phyloP scores from a whole-genome alignment of 495 filamentous ascomycete species.

The Podospora appendiculata region DNA sequence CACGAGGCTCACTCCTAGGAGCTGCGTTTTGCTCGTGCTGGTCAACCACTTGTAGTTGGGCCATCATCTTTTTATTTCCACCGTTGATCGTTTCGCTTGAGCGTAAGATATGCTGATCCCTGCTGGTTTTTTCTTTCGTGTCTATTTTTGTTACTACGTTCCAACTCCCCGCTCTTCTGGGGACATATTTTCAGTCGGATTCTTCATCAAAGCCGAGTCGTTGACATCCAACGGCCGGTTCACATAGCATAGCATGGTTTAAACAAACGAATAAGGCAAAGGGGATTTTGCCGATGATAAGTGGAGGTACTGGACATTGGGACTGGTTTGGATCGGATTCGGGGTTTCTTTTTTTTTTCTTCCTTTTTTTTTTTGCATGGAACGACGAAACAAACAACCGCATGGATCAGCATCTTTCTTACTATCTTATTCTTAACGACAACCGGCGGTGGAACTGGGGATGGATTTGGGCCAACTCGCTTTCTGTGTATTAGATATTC shows the following conservation, averaged over 20 bases:
- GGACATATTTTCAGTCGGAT: constrained; percentile 1
- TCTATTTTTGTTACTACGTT: not conserved
- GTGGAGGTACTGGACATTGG: constrained; percentile 21
- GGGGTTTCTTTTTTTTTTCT: not conserved
- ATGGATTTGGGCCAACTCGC: constrained; percentile 32
- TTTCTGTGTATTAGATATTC: constrained; percentile 48
- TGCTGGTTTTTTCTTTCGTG: constrained; percentile 14
- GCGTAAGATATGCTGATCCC: constrained; percentile 19
- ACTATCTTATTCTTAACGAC: not conserved
- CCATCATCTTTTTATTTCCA: constrained; percentile 19
- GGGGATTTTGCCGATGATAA: not conserved
- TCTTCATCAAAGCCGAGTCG: constrained; percentile 6
- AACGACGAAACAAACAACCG: constrained; percentile 5
- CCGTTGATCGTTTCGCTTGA: constrained; percentile 12
- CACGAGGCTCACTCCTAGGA: constrained; percentile 45
- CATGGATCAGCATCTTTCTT: constrained; percentile 21
- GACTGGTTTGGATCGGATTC: constrained; percentile 12
- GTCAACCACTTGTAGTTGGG: constrained; percentile 49
- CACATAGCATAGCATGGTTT: constrained; percentile 28
- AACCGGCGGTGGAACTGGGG: not conserved
- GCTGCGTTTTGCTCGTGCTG: constrained; percentile 20
- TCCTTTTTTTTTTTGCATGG: constrained; percentile 1
- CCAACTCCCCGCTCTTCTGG: not conserved
- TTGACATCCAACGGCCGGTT: constrained; percentile 8
- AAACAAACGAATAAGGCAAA: constrained; percentile 18